phyloP scores from a whole-genome alignment of 2,329 filamentous ascomycete genomes.

The Sporothrix mexicana region DNA sequence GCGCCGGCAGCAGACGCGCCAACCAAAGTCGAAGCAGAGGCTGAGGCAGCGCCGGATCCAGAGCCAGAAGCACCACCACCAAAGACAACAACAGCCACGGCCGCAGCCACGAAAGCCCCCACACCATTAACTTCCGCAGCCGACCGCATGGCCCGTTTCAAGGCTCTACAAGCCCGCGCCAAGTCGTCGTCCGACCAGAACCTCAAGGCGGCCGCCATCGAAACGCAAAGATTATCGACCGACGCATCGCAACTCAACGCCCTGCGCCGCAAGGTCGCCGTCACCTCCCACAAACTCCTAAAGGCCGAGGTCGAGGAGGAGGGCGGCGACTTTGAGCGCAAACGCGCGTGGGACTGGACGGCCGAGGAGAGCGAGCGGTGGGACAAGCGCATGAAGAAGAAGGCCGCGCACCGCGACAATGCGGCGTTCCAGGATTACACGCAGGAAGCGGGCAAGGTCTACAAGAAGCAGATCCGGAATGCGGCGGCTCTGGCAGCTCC shows the following conservation, averaged over 20 bases:
- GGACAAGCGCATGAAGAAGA: conserved; percentile 90
- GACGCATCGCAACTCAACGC: conserved; percentile 79
- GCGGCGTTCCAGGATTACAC: conserved; percentile 90
- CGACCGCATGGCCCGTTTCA: conserved; percentile 81
- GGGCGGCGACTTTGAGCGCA: conserved; percentile 94
- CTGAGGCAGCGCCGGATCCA: neutral
- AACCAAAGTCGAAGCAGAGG: neutral
- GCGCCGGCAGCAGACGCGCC: neutral
- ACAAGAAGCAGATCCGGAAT: conserved; percentile 79
- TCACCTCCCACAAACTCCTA: conserved; percentile 89
- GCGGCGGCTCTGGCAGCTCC: conserved; percentile 68
- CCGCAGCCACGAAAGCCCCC: neutral
- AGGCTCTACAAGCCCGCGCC: conserved; percentile 81
- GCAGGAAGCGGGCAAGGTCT: conserved; percentile 87
- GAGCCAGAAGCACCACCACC: neutral
- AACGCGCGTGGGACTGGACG: conserved; percentile 98
- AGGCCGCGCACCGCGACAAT: conserved; percentile 78
- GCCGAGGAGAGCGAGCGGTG: conserved; percentile 91
- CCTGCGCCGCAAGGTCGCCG: conserved; percentile 82
- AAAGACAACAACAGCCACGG: neutral
- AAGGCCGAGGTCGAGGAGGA: conserved; percentile 87
- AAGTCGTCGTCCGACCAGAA: conserved; percentile 76
- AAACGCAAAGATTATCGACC: conserved; percentile 77
- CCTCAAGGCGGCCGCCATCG: conserved; percentile 80
- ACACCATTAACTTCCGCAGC: neutral